Base-by-base conservation (phyloP, 1,284 basidiomycete genomes). In the Pseudomicrostroma phylloplanum region DNA sequence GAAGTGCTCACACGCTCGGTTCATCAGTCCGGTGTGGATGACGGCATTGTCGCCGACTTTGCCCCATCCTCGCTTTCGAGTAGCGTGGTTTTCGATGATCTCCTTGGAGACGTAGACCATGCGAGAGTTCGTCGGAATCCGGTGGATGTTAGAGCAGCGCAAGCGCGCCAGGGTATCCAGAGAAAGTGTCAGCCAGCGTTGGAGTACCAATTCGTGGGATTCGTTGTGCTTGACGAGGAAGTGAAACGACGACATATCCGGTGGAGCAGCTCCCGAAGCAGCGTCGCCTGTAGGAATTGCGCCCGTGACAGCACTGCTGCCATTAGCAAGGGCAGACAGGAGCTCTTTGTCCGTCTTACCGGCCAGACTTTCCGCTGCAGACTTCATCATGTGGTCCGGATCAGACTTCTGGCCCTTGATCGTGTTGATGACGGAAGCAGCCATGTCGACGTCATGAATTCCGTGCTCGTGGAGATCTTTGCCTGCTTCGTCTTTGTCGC, bases 161-260 rank as follows among this genome's bases (percentile, higher is more conserved):
- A 26, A 25, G 4, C 51, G 51, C 2, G 51, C 19, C 7, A 15
- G 19, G 17, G 51, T 54, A 2, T 23, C 21, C 2, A 54, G 21
- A 19, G 51, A 54, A 7, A 54, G 51, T 4, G 51, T 23, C 21
- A 54, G 15, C 25, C n/a, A 26, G 15, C 51, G 51, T 19, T 21
- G n/a, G 17, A 54, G 21, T 3, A 19, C 51, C 21, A 21, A 8
- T 13, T 54, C 51, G 51, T 54, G 51, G 21, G 13, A 19, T 6
- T 19, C 17, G 15, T 21, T 54, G 51, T 54, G 51, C 51, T 54
- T 54, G 51, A 54, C 51, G 25, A 54, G 51, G 26, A 54, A 54
- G 51, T 54, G 21, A 15, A 54, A 54, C 7, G 51, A 26, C 6
- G 51, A 19, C 51, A 54, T 54, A 11, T 23, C 46, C 12, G 46